Conservation (phyloP, 805 yeast species). For the Yamadazyma scolyti region DNA sequence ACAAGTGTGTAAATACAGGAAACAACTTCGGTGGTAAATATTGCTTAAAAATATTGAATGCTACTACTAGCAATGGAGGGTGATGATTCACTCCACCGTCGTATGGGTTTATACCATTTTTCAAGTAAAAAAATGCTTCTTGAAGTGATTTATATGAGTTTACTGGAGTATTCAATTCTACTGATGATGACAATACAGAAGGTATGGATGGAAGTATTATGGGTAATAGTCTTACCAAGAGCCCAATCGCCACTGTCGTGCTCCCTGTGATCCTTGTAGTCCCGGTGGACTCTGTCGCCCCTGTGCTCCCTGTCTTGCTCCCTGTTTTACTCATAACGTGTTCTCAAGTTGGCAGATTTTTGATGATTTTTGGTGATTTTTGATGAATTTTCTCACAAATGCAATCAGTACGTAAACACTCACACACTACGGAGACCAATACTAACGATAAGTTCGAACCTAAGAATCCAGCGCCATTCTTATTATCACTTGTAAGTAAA, state of each 20-base stretch:
- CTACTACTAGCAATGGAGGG: constrained; percentile 65
- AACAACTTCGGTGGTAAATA: constrained; percentile 12
- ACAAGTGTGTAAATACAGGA: constrained; percentile 24
- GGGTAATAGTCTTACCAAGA: constrained; percentile 32
- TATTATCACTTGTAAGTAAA: constrained; percentile 69
- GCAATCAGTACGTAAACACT: constrained; percentile 2
- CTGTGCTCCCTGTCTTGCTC: too few relatives aligned
- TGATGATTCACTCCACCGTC: constrained; percentile 87
- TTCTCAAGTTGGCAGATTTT: too few relatives aligned
- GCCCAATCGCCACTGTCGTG: constrained; percentile 20
- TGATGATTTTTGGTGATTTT: too few relatives aligned
- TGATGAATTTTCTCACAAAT: too few relatives aligned
- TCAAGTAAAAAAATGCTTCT: constrained; percentile 50
- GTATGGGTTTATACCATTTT: constrained; percentile 60
- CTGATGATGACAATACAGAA: constrained; percentile 32
- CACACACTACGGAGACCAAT: neutral
- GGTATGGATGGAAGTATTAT: constrained; percentile 28
- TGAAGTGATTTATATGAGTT: constrained; percentile 55
- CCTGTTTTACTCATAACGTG: too few relatives aligned
- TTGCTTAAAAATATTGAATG: constrained; percentile 38
- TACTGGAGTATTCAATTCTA: constrained; percentile 69
- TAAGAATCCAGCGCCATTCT: constrained; percentile 85
- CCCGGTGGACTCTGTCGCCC: too few relatives aligned
- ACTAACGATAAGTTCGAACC: constrained; percentile 46
- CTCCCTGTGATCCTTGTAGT: too few relatives aligned